Evolutionary conservation across 2,329 filamentous ascomycete species (phyloP).

Genomic region (Xylaria sp.): DNA sequence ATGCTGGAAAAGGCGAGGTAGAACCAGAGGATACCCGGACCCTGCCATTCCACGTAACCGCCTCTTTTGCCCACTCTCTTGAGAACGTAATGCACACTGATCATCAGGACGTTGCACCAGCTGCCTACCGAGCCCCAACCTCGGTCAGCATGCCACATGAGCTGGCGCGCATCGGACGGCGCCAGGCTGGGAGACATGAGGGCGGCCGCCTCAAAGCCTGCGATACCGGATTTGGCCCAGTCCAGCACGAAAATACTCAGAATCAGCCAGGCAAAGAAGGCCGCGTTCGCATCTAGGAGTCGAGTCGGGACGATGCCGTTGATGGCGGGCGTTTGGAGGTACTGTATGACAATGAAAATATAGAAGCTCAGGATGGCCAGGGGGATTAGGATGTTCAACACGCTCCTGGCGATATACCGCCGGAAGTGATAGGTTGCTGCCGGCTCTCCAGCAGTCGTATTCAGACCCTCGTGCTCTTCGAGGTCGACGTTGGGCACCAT

Average conservation of each 20-base stretch:
- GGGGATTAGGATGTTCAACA: not conserved
- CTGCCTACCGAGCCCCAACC: slow-evolving; percentile 1
- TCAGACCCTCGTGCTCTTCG: not conserved
- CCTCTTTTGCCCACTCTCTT: not conserved
- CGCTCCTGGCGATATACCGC: not conserved
- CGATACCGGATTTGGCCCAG: slow-evolving; percentile 4
- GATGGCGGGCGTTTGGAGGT: slow-evolving; percentile 1
- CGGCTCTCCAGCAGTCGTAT: not conserved
- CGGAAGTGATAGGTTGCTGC: not conserved
- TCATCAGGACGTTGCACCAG: not conserved
- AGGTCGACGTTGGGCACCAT: not conserved
- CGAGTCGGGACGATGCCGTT: slow-evolving; percentile 5
- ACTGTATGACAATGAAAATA: slow-evolving; percentile 1
- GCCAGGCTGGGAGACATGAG: slow-evolving; percentile 1
- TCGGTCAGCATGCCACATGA: slow-evolving; percentile 2
- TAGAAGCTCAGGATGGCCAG: slow-evolving; percentile 2
- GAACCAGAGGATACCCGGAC: slow-evolving; percentile 1
- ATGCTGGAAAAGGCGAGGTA: slow-evolving; percentile 2
- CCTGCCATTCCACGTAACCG: not conserved
- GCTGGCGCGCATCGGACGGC: slow-evolving; percentile 3
- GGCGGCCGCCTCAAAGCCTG: slow-evolving; percentile 5
- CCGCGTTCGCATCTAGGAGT: slow-evolving; percentile 1
- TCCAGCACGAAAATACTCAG: slow-evolving; percentile 6
- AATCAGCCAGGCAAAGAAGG: slow-evolving; percentile 6
- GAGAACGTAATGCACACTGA: not conserved